Percentiles rank a stretch among this genome's conserved stretches.
Conservation (phyloP, 1,139 yeast species). For the Hyphopichia wangnamkhiaoensis region DNA sequence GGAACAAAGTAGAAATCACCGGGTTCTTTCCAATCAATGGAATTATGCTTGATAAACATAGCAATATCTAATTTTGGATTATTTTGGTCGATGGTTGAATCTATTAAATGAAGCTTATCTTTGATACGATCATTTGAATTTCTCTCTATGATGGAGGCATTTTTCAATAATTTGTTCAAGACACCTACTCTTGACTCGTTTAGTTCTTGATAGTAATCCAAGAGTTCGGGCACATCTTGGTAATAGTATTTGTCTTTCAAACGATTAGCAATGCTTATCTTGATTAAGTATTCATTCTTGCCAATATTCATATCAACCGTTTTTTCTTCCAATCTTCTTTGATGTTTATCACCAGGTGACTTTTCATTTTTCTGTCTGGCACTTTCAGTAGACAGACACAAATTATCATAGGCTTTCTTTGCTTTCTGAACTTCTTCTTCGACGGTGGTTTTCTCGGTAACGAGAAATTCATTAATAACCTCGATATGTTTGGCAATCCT, state of each 20-base stretch:
- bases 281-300: slow-evolving; percentile 80
- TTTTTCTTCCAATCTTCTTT: slow-evolving; percentile 59
- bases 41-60: slow-evolving; percentile 91
- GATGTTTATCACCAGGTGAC: slow-evolving; percentile 58
- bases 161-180: slow-evolving; percentile 67
- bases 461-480: slow-evolving; percentile 58
- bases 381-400: slow-evolving; percentile 79
- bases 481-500: slow-evolving; percentile 58
- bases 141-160: slow-evolving; percentile 66
- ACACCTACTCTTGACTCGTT: slow-evolving; percentile 78
- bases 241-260: slow-evolving; percentile 89
- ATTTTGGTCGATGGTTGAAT: slow-evolving; percentile 66
- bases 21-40: slow-evolving; percentile 79
- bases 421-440: slow-evolving; percentile 71
- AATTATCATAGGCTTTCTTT: slow-evolving; percentile 73
- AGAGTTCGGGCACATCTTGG: slow-evolving; percentile 89
- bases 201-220: slow-evolving; percentile 83
- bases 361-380: slow-evolving; percentile 73
- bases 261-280: slow-evolving; percentile 82
- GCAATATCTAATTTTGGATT: slow-evolving; percentile 75
- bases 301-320: slow-evolving; percentile 82
- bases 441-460: slow-evolving; percentile 54
- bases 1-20: slow-evolving; percentile 83
- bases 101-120: slow-evolving; percentile 54
- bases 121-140: slow-evolving; percentile 54